Evolutionary conservation across 2,329 filamentous ascomycete genomes (phyloP), one percentile per base, ranked within the genome.

Genomic region (Sclerotiophoma versabilis): DNA sequence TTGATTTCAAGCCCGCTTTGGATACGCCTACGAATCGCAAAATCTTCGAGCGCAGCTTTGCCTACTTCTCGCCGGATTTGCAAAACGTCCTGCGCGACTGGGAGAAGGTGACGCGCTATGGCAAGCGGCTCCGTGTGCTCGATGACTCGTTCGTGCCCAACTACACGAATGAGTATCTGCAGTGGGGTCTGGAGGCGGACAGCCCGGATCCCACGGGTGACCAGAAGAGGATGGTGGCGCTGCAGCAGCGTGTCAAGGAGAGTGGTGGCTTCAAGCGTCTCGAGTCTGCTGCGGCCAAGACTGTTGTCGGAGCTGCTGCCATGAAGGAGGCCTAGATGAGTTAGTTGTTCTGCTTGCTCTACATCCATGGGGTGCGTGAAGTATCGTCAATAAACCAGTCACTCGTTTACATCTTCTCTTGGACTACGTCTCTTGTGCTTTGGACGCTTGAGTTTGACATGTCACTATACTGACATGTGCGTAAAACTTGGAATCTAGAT

Each of bases 11-110:
- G 77, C 86, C 88, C 2, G 81, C 81, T 62, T 89, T 92, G 86
- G 84, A 80, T 36, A 85, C 85, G 0, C 69, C 78, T 1, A 83
- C 91, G 51, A 91, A 92, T 79, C 83, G 84, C 65, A 91, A 91
- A 81, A 91, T 92, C 75, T 92, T 90, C 66, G 88, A 92, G 81
- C 86, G 89, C 56, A 89, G 86, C 64, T 92, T 85, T 66, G 88
- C 89, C 17, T 92, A 91, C 80, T 90, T 92, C 74, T 89, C 85
- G 54, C 82, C 82, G 60, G 88, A 92, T 62, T 70, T 92, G 60
- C 88, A 90, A 83, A 92, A 92, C 62, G 89, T 92, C 5, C 63
- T 75, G 47, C 84, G 90, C 41, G 89, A 92, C 77, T 92, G 89
- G 89, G 75, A 81, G 53, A 92, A 92, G 81, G 90, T 92, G 10